A percentile compares a stretch with the other conserved stretches of the same genome.
Evolutionary conservation across 2,329 filamentous ascomycete species (phyloP).

Genomic region (Kalmusia sp.): DNA sequence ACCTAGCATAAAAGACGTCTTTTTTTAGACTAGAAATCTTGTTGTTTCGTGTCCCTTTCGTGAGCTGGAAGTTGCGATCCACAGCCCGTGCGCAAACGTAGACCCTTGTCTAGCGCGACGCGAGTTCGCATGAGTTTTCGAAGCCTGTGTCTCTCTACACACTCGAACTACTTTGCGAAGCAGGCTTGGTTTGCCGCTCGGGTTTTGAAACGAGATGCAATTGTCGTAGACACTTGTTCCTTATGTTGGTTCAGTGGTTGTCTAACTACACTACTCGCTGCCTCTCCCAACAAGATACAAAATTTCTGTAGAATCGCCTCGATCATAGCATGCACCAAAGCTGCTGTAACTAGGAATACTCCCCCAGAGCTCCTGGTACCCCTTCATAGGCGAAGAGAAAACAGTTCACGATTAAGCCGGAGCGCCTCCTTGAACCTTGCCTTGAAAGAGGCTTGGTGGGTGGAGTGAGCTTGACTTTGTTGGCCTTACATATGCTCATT

Average conservation of each 20-base stretch:
- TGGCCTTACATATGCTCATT: slow-evolving; percentile 71
- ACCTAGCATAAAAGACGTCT: slow-evolving; percentile 12
- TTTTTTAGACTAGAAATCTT: slow-evolving; percentile 11
- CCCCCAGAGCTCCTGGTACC: slow-evolving; percentile 80
- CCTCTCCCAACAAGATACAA: slow-evolving; percentile 3
- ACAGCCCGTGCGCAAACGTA: slow-evolving; percentile 14
- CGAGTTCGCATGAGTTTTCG: slow-evolving; percentile 29
- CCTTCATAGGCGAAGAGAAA: slow-evolving; percentile 79
- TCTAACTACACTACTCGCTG: slow-evolving; percentile 12
- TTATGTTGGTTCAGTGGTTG: no score
- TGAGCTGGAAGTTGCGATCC: slow-evolving; percentile 22
- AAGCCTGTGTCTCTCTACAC: slow-evolving; percentile 6
- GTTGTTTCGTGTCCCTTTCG: slow-evolving; percentile 41
- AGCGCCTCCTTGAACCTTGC: slow-evolving; percentile 86
- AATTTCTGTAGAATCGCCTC: slow-evolving; percentile 49
- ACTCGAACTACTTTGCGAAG: neutral
- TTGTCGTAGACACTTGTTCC: no score
- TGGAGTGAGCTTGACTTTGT: slow-evolving; percentile 97
- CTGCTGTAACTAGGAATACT: slow-evolving; percentile 66
- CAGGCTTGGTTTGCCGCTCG: no score
- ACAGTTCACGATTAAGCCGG: slow-evolving; percentile 97
- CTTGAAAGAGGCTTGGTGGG: slow-evolving; percentile 80
- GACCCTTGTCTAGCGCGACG: slow-evolving; percentile 33
- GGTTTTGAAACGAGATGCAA: no score
- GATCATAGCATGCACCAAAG: slow-evolving; percentile 58